Evolutionary conservation across 495 filamentous ascomycete genomes (phyloP).

Genomic region (Staphylotrichum tortipilum): DNA sequence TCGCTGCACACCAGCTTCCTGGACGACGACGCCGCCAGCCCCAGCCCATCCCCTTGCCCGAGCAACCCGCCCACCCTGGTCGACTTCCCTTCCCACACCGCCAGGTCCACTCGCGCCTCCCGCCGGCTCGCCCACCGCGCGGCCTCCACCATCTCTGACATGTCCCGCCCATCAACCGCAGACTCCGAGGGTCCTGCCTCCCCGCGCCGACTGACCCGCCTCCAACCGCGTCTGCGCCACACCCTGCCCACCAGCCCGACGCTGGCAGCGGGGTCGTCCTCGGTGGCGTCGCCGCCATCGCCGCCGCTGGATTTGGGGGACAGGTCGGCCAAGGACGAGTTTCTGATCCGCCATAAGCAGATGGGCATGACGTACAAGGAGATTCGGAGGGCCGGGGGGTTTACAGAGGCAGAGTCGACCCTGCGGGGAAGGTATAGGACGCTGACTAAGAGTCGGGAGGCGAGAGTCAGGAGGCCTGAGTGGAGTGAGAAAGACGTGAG

Average conservation of each 20-base stretch:
- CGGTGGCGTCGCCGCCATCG: neutral
- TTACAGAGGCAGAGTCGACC: constrained; percentile 78
- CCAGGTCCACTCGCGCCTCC: too few species aligned
- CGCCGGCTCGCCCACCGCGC: too few species aligned
- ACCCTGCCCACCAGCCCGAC: too few species aligned
- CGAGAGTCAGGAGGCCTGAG: constrained; percentile 67
- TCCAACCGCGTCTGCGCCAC: too few species aligned
- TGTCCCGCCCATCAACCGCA: neutral
- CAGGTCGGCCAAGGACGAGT: constrained; percentile 42
- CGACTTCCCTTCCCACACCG: too few species aligned
- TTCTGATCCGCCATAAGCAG: constrained; percentile 55
- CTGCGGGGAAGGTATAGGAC: constrained; percentile 72
- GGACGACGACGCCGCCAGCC: constrained; percentile 13
- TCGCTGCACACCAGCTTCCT: constrained; percentile 23
- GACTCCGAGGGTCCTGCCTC: neutral
- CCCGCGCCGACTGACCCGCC: constrained; percentile 5
- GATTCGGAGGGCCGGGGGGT: constrained; percentile 57
- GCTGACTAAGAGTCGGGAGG: constrained; percentile 65
- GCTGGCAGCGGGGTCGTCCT: too few species aligned
- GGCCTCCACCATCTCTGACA: neutral
- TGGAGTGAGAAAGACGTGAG: constrained; percentile 75
- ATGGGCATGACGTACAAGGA: constrained; percentile 71
- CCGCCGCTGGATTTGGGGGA: constrained; percentile 8
- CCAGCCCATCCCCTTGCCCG: neutral
- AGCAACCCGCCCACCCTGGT: too few species aligned